A percentile compares a stretch with the other conserved stretches of the same genome.
phyloP scores from a whole-genome alignment of 2,329 filamentous ascomycete genomes.

The Kalmusia sp. region DNA sequence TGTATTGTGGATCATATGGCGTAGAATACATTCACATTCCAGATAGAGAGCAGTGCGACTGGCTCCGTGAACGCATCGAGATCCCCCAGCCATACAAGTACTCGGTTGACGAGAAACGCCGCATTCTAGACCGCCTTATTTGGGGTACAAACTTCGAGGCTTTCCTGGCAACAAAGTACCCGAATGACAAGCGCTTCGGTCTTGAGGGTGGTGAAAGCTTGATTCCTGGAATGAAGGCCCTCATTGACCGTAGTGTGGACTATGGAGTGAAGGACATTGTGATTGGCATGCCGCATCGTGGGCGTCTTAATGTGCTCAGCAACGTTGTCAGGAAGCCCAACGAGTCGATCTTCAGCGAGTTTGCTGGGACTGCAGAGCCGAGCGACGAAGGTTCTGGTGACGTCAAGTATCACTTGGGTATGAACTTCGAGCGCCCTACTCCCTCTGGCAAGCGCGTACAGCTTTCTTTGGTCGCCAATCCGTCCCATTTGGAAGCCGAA shows the following conservation, averaged over 20 bases:
- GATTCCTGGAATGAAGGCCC: slow-evolving; percentile 98
- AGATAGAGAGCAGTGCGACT: slow-evolving; percentile 96
- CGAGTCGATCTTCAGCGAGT: slow-evolving; percentile 99
- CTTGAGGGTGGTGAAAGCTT: slow-evolving; percentile 96
- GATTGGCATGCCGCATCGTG: slow-evolving; percentile 99
- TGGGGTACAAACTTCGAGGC: slow-evolving; percentile 98
- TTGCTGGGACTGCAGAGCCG: slow-evolving; percentile 84
- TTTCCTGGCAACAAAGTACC: slow-evolving; percentile 96
- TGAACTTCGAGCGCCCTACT: slow-evolving; percentile 99
- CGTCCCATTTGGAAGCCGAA: slow-evolving; percentile 96
- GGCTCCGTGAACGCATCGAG: slow-evolving; percentile 94
- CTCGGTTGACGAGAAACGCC: slow-evolving; percentile 96
- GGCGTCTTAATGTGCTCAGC: slow-evolving; percentile 94
- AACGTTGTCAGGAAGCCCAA: slow-evolving; percentile 99
- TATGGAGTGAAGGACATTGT: slow-evolving; percentile 99
- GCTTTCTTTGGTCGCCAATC: slow-evolving; percentile 96
- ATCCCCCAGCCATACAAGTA: slow-evolving; percentile 96
- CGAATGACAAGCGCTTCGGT: slow-evolving; percentile 99
- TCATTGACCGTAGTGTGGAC: slow-evolving; percentile 98
- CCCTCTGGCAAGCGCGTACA: slow-evolving; percentile 99
- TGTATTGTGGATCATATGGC: slow-evolving; percentile 97
- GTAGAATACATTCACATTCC: slow-evolving; percentile 99
- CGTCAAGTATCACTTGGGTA: slow-evolving; percentile 99
- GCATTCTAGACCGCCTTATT: slow-evolving; percentile 95
- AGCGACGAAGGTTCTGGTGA: slow-evolving; percentile 97